These are phyloP conservation scores for Colletotrichum ledebouriae DNA, from an alignment of 2,329 filamentous ascomycete genomes.

Conservation along the genomic window DNA sequence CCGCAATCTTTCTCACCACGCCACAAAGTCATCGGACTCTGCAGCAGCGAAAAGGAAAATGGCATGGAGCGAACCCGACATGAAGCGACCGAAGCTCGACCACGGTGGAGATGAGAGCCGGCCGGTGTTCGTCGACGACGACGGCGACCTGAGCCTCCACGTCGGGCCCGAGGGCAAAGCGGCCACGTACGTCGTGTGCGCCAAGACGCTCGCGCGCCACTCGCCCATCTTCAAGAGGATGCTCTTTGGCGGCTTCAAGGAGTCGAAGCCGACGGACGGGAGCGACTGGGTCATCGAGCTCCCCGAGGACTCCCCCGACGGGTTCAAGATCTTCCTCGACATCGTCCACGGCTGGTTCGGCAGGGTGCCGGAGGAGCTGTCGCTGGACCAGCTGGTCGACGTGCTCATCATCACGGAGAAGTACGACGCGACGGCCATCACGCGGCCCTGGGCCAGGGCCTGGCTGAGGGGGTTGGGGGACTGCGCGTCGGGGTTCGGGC, in stretches of 20 bases:
- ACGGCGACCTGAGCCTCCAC: background rate
- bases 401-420: background rate
- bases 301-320: background rate
- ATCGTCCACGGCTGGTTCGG: slow-evolving; percentile 13
- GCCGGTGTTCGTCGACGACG: background rate
- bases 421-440: background rate
- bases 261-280: slow-evolving; percentile 39
- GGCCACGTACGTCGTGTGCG: background rate
- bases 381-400: background rate
- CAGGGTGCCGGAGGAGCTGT: background rate
- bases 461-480: background rate
- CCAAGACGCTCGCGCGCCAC: slow-evolving; percentile 44
- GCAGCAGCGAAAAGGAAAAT: background rate
- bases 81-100: background rate
- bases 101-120: background rate
- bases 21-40: too few species aligned
- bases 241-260: slow-evolving; percentile 47
- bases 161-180: background rate
- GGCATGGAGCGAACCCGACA: background rate
- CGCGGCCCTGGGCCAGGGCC: background rate
- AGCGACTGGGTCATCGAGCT: background rate
- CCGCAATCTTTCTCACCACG: too few species aligned
- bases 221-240: slow-evolving; percentile 49
- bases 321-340: background rate
- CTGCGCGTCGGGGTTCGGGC: background rate